Evolutionary conservation across 176 grass and related monocot genomes (phyloP).

Genomic region (Oryza nivara): DNA sequence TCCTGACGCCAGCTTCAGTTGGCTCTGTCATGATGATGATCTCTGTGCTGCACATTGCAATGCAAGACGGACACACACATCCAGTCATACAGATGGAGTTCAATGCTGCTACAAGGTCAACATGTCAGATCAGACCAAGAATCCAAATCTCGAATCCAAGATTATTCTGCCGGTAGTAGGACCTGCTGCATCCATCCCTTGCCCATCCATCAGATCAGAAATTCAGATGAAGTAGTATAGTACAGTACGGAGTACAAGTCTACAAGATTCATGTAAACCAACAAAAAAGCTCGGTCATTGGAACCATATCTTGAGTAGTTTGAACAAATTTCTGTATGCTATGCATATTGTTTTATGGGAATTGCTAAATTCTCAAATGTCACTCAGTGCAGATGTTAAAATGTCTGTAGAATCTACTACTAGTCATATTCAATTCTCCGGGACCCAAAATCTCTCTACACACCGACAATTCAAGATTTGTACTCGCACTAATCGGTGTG

Average conservation of each 20-base stretch:
- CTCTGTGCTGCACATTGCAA: too few relatives aligned
- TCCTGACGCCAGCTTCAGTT: background rate
- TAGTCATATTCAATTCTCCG: too few relatives aligned
- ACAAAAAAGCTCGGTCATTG: background rate
- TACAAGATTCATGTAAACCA: background rate
- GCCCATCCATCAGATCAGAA: too few relatives aligned
- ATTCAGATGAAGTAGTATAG: background rate
- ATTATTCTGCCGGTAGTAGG: background rate
- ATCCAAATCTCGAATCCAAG: background rate
- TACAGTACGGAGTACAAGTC: background rate
- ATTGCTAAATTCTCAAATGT: background rate
- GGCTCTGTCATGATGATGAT: background rate
- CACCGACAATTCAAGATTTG: too few relatives aligned
- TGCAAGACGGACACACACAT: background rate
- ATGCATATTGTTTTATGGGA: background rate
- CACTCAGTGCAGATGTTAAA: background rate
- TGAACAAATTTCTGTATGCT: background rate
- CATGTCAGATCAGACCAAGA: constrained; percentile 26
- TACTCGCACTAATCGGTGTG: too few relatives aligned
- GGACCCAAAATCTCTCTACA: too few relatives aligned
- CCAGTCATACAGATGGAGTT: background rate
- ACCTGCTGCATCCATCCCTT: background rate
- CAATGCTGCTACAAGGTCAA: background rate
- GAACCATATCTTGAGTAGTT: background rate
- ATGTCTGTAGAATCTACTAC: background rate